Base-by-base conservation (phyloP, 1,284 basidiomycete genomes). In the Rhodotorula sp. region DNA sequence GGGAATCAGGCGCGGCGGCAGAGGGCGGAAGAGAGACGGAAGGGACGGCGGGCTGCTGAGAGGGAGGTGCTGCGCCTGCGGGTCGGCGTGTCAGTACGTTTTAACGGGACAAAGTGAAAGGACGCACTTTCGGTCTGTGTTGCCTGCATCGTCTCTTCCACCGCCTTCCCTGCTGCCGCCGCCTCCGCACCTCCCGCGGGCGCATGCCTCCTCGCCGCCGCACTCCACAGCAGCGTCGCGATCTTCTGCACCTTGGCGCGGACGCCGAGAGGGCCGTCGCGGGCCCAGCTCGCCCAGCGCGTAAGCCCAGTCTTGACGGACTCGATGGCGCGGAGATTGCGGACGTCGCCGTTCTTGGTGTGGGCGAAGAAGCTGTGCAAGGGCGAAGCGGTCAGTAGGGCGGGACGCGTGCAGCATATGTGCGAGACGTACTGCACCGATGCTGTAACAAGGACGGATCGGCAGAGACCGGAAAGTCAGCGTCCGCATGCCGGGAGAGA, bases 321-420 rank as follows among this genome's bases (percentile, higher is more conserved):
- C 29, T 58, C 57, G 57, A 58, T 39, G 1, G 57, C 57, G 39
- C 39, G n/a, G 17, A 58, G 57, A 39, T 44, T 58, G 57, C 57
- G 57, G 5, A 58, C 22, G 39, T 44, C 39, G 57, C 57, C 57
- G n/a, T n/a, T 44, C 39, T 41, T 41, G 25, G 41, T 41, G 57
- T 58, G 57, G 8, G 36, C 39, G 39, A 58, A 58, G 39, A 58
- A 58, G 22, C 39, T 41, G 27, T 15, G n/a, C n/a, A n/a, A 51
- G 22, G n/a, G n/a, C n/a, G n/a, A n/a, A n/a, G 3, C 2, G 36
- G 17, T 21, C 32, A 36, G 22, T n/a, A n/a, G n/a, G n/a, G n/a
- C n/a, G n/a, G n/a, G n/a, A 17, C 44, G 44, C 17, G 44, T 44
- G 15, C 44, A 44, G 44, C 44, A 17, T 44, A 19, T 51, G 25